These are phyloP conservation scores for Globisporangium sylvaticum DNA, from an alignment of 352 stramenopile species.

Conservation along the genomic window DNA sequence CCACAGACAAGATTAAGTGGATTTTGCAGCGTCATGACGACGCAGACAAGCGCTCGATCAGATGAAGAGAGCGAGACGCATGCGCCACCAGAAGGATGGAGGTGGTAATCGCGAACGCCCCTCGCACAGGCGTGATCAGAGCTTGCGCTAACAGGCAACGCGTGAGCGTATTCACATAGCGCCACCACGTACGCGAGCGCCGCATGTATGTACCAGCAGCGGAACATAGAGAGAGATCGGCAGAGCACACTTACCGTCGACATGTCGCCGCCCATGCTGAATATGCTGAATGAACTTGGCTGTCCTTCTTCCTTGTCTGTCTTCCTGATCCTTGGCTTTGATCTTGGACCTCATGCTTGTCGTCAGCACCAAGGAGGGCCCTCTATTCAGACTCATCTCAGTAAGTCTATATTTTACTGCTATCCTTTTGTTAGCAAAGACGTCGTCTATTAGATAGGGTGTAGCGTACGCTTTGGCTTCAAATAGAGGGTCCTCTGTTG, in stretches of 20 bases:
- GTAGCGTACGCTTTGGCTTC: too few relatives aligned
- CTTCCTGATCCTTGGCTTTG: not conserved
- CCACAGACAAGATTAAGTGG: not conserved
- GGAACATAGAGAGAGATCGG: conserved; percentile 4
- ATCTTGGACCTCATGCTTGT: not conserved
- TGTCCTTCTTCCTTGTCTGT: not conserved
- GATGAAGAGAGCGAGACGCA: not conserved
- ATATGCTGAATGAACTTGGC: too few relatives aligned
- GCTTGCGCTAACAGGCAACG: not conserved
- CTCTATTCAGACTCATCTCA: not conserved
- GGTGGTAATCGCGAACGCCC: not conserved
- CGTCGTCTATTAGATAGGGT: not conserved
- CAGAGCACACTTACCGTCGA: conserved; percentile 17
- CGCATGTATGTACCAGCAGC: not conserved
- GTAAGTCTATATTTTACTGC: not conserved
- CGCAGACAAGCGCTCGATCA: not conserved
- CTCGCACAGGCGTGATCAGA: not conserved
- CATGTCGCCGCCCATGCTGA: conserved; percentile 14
- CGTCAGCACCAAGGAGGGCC: not conserved
- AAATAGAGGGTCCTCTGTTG: not conserved
- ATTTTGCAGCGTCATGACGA: not conserved
- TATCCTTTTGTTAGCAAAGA: not conserved
- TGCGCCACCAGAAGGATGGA: not conserved
- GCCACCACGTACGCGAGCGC: not conserved
- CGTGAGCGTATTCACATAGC: not conserved